Evolutionary conservation across 2,329 filamentous ascomycete species (phyloP).

Genomic region (Amphichorda felina): DNA sequence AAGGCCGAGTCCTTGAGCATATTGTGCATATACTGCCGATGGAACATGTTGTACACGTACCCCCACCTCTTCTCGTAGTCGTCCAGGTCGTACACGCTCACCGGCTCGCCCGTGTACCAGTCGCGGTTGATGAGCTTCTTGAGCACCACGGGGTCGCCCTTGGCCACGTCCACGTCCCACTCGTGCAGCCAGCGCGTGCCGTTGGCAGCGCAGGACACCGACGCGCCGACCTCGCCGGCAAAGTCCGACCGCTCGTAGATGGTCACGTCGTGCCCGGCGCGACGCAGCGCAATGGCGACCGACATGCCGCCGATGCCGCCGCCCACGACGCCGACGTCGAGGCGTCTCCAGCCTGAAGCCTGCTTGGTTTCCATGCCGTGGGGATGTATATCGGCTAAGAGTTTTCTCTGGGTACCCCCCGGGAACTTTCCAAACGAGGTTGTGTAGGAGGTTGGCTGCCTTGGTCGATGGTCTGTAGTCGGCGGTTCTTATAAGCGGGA

Average conservation of each 20-base stretch:
- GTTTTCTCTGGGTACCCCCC: not conserved
- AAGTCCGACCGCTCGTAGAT: conserved; percentile 58
- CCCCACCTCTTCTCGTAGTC: conserved; percentile 58
- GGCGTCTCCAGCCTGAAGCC: conserved; percentile 24
- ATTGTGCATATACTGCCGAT: conserved; percentile 55
- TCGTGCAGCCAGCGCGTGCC: conserved; percentile 58
- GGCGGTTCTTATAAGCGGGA: no score
- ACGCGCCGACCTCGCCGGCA: conserved; percentile 56
- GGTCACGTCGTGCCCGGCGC: conserved; percentile 35
- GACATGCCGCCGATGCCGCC: conserved; percentile 37
- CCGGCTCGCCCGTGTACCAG: conserved; percentile 56
- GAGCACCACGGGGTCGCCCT: conserved; percentile 54
- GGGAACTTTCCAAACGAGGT: no score
- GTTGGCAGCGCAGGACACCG: conserved; percentile 57
- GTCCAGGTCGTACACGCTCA: conserved; percentile 49
- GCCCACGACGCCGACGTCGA: conserved; percentile 31
- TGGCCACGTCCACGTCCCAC: conserved; percentile 52
- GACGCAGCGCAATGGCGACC: conserved; percentile 31
- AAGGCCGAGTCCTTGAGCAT: conserved; percentile 52
- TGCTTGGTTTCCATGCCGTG: not conserved
- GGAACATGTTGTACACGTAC: conserved; percentile 57
- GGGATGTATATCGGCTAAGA: not conserved
- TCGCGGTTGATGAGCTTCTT: conserved; percentile 57
- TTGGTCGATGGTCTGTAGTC: no score
- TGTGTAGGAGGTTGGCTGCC: no score